Base-by-base conservation (phyloP, 2,329 filamentous ascomycete species). In the Fusarium algeriense region DNA sequence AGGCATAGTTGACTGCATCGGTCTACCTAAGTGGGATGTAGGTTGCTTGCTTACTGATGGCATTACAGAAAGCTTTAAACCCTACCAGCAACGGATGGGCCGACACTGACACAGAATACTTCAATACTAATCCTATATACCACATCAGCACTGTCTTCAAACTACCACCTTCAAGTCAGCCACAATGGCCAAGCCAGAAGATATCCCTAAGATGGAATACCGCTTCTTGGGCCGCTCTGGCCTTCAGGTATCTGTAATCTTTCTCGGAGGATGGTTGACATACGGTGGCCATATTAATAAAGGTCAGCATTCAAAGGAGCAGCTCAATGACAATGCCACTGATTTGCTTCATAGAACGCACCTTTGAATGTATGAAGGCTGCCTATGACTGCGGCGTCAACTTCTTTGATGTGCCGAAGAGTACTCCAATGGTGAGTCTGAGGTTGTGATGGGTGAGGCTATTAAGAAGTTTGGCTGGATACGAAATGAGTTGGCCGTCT, bases 221-320 rank as follows among this genome's bases (percentile, higher is more conserved):
- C 89, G 91, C 73, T 90, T 89, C 81, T 85, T 93, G 11, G 92
- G 92, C 76, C 87, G 87, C 41, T 91, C 90, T 19, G 92, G 92
- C 58, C 41, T 94, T 20, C 89, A 93, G 79, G 91, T 94, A 37
- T 94, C 91, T 32, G 87, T 89, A 89, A 91, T 94, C 69, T 91
- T 90, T 4, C 84, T 94, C 5, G 92, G 90, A 64, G 88, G 90
- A 72, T 91, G 90, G 90, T 84, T 94, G 56, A 94, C 92, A 2
- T 93, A 93, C 72, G 92, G 92, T 58, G 91, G 91, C 20, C 90
- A 93, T 73, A 89, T 93, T 34, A 52, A 90, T 60, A 87, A 89
- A 77, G 88, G 90, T 90, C 82, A 71, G 83, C 34, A 50, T 19
- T 8, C 8, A 34, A 13, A n/a, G 32, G 17, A 10, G 23, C 19